Conservation (phyloP, 352 stramenopile species). For the Globisporangium solare region DNA sequence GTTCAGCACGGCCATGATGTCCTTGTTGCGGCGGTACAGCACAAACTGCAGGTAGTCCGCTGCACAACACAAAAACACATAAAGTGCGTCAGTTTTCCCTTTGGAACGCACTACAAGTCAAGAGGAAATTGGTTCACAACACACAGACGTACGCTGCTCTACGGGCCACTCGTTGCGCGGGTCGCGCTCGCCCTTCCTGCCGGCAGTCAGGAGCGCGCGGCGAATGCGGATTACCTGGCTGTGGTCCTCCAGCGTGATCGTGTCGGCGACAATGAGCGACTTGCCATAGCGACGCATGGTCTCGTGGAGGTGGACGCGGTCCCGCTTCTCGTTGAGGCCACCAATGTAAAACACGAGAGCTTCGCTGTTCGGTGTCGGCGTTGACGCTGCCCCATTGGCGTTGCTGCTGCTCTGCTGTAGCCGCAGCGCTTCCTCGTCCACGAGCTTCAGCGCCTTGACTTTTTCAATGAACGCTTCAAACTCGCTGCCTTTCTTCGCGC, state of each 20-base stretch:
- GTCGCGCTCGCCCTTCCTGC: slow-evolving; percentile 52
- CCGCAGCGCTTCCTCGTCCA: slow-evolving; percentile 13
- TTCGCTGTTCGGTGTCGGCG: slow-evolving; percentile 17
- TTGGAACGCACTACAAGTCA: too few relatives aligned
- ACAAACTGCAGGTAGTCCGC: slow-evolving; percentile 94
- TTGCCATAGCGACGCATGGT: slow-evolving; percentile 83
- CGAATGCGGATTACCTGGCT: slow-evolving; percentile 72
- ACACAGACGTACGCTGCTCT: slow-evolving; percentile 45
- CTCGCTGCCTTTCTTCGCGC: slow-evolving; percentile 61
- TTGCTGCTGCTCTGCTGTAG: not conserved
- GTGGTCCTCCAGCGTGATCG: slow-evolving; percentile 78
- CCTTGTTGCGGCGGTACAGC: slow-evolving; percentile 97
- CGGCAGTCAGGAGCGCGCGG: slow-evolving; percentile 24
- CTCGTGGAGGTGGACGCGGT: slow-evolving; percentile 88
- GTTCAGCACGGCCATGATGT: slow-evolving; percentile 87
- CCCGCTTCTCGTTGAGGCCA: slow-evolving; percentile 83
- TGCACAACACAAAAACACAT: slow-evolving; percentile 23
- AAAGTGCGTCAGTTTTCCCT: not conserved
- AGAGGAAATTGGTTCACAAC: not conserved
- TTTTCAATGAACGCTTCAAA: slow-evolving; percentile 71
- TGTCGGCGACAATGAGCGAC: slow-evolving; percentile 80
- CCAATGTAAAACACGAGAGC: slow-evolving; percentile 69
- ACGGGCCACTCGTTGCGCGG: slow-evolving; percentile 62
- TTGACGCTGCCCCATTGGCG: slow-evolving; percentile 1
- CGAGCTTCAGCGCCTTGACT: slow-evolving; percentile 36